phyloP scores from a whole-genome alignment of 2,329 filamentous ascomycete genomes.

The Ophiostoma ulmi region DNA sequence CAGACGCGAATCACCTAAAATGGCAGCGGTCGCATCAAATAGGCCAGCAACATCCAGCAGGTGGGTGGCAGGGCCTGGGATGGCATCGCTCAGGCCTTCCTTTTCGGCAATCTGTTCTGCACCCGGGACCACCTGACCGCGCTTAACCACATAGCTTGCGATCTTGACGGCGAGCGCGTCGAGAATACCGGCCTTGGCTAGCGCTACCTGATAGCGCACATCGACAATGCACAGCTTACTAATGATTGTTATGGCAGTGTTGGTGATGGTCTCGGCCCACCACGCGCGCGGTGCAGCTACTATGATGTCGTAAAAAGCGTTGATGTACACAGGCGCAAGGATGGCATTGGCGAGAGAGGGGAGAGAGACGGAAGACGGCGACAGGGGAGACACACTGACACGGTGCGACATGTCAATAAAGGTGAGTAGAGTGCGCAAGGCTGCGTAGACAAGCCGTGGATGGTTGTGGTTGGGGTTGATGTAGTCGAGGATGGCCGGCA shows the following conservation, averaged over 20 bases:
- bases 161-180: conserved; percentile 72
- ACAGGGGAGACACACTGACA: conserved; percentile 40
- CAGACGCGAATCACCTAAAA: conserved; percentile 74
- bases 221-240: conserved; percentile 55
- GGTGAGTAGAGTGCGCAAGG: conserved; percentile 68
- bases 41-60: conserved; percentile 61
- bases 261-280: conserved; percentile 53
- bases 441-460: conserved; percentile 62
- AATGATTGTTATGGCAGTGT: conserved; percentile 46
- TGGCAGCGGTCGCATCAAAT: conserved; percentile 69
- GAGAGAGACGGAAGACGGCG: conserved; percentile 38
- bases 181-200: conserved; percentile 68
- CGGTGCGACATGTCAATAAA: conserved; percentile 54
- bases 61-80: conserved; percentile 58
- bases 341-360: conserved; percentile 57
- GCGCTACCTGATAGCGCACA: conserved; percentile 62
- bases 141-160: conserved; percentile 62
- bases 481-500: conserved; percentile 66
- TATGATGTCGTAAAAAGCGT: conserved; percentile 61
- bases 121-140: conserved; percentile 63
- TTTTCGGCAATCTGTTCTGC: conserved; percentile 52
- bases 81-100: conserved; percentile 50
- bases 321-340: conserved; percentile 58
- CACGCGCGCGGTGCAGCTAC: conserved; percentile 45
- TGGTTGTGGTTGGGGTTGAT: conserved; percentile 62